These are phyloP conservation scores for Cladosporium austrohemisphaericum DNA, from an alignment of 2,329 filamentous ascomycete species.

Conservation along the genomic window DNA sequence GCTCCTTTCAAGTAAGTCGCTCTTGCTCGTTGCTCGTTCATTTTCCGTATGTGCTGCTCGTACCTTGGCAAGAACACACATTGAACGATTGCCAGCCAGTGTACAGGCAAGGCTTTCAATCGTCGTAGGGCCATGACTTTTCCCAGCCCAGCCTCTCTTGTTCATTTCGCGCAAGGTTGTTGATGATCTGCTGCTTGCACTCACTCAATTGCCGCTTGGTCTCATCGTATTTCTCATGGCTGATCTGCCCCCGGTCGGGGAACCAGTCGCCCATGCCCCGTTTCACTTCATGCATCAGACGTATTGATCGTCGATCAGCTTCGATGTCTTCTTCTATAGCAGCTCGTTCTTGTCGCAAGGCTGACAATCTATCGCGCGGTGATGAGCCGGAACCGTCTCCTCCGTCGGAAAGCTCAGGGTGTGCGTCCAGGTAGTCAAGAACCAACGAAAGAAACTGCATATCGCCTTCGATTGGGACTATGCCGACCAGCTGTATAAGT, in stretches of 20 bases:
- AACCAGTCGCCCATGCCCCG: constrained; percentile 15
- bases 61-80: too few species aligned
- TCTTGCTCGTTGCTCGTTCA: too few species aligned
- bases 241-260: constrained; percentile 8
- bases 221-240: constrained; percentile 12
- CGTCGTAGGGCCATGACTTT: constrained; percentile 18
- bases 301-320: background rate
- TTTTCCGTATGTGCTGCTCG: too few species aligned
- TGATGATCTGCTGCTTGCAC: constrained; percentile 18
- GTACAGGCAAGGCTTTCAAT: background rate
- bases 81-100: too few species aligned
- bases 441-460: constrained; percentile 31
- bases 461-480: constrained; percentile 30
- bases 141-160: constrained; percentile 17
- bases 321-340: constrained; percentile 7
- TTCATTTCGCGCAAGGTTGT: constrained; percentile 9
- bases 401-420: constrained; percentile 27
- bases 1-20: too few species aligned
- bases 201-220: constrained; percentile 7
- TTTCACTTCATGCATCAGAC: too few species aligned
- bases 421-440: constrained; percentile 34
- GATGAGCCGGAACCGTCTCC: background rate
- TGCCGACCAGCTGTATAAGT: constrained; percentile 28
- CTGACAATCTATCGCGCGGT: background rate
- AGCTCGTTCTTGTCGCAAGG: background rate